Base-by-base conservation (phyloP, 345 rosid species). In the Trapa incisa region DNA sequence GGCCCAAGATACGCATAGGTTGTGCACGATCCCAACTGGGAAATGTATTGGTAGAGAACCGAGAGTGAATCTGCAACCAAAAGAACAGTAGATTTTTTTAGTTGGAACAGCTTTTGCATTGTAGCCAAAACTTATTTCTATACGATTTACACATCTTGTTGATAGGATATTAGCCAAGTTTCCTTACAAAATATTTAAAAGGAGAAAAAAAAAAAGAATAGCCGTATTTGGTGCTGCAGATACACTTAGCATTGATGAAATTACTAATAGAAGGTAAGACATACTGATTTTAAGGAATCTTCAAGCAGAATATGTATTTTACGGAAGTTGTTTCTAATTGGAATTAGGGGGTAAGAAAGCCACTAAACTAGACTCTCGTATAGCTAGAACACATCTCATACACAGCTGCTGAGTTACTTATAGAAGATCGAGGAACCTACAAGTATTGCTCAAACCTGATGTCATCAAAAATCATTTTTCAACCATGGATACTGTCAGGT, bases 21-120 rank as follows among this genome's bases (percentile, higher is more conserved):
- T 95, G 99, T 73, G 99, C 96, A 54, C 99, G 96, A 72, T 95
- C 99, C 99, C 99, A 95, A 76, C 96, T 95, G 29, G 99, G 99
- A 73, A 95, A 95, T 47, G 99, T 95, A 80, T 95, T 95, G 62
- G 99, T 95, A 47, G 99, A 95, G 77, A 91, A 95, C 14, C 99
- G 83, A 43, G 99, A 91, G 74, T 94, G 99, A 72, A 94, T 74
- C 99, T 94, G 81, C 43, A 74, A 68, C 65, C 72, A 74, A 45
- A 68, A 73, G 29, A 22, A 22, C 29, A 22, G 29, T 22, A 22
- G 29, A 22, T 22, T 22, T 22, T 22, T 22, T 22, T 22, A 22
- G 29, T 22, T 22, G 29, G 29, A 22, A 22, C 29, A 22, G 29
- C 29, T 22, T 22, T 22, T 22, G 29, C 29, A 22, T 22, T 22